Base-by-base conservation (phyloP, 1,284 basidiomycete genomes). In the Malassezia dermatis region DNA sequence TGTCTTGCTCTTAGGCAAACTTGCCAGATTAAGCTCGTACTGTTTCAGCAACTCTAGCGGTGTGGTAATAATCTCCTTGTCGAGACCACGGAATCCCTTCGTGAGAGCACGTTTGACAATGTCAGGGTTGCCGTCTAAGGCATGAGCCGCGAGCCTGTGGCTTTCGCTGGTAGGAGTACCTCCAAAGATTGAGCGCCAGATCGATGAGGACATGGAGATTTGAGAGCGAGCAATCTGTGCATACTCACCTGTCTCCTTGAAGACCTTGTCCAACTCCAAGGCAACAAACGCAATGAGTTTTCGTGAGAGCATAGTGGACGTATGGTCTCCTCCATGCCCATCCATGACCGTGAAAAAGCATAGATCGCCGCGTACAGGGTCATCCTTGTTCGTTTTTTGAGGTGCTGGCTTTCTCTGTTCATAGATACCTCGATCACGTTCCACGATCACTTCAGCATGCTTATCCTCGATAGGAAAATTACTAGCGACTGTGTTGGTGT, bases 311-410 rank as follows among this genome's bases (percentile, higher is more conserved):
- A 95, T 79, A 54, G 83, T 81, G 4, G 88, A 89, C 1, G 94
- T 98, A 53, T 88, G 81, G 61, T 70, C 80, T 1, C 89, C 94
- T 1, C 83, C 80, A 73, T 98, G 94, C 1, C 94, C 94, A 70
- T 98, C 94, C 82, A 91, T 85, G 26, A 94, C 84, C 1, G 86
- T 79, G 66, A 88, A 89, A 75, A 93, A 86, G 46, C 66, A 68
- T 21, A 68, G 58, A 45, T 68, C 66, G 8, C 66, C 66, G 32
- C 63, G 65, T 5, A 60, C 56, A 24, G 51, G 39, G n/a, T 17
- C 28, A 2, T 31, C 32, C 30, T 46, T 30, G 23, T 11, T 24
- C 21, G 30, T 32, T 8, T 27, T 41, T 5, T 40, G 26, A 4
- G 13, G 26, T 12, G 44, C 11, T 47, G 39, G 17, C 24, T 23